Conservation (phyloP, 2,329 filamentous ascomycete species). For the Calonectria pseudoturangicola region DNA sequence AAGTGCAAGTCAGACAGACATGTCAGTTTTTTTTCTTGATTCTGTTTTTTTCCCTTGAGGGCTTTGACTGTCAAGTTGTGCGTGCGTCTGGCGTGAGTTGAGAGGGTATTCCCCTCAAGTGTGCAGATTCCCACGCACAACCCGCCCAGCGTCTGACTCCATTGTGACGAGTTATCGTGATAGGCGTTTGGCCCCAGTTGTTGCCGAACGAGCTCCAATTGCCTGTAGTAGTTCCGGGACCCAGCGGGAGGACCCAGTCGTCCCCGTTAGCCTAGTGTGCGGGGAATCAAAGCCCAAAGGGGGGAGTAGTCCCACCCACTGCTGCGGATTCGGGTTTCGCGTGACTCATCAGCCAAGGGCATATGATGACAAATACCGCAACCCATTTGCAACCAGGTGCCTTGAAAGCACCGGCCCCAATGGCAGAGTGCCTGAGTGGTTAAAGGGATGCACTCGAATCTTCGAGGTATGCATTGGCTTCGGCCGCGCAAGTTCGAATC, state of each 20-base stretch:
- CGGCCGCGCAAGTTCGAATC: constrained; percentile 50
- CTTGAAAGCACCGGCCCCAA: constrained; percentile 9
- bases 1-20: neutral
- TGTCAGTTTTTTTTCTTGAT: neutral
- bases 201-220: constrained; percentile 7
- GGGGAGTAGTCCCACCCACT: neutral
- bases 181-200: neutral
- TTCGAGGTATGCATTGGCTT: constrained; percentile 40
- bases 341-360: neutral
- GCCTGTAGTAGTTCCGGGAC: neutral
- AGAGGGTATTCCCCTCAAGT: too few species aligned
- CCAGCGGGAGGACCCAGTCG: constrained; percentile 13
- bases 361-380: constrained; percentile 14
- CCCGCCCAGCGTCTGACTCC: too few species aligned
- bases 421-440: constrained; percentile 47
- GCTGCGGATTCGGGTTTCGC: neutral
- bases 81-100: too few species aligned
- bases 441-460: constrained; percentile 45
- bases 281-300: neutral
- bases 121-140: too few species aligned
- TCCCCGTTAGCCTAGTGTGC: neutral
- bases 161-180: neutral
- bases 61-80: too few species aligned
- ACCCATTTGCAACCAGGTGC: neutral
- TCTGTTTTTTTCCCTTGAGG: neutral